phyloP scores from a whole-genome alignment of 768 basidiomycete genomes.

The Russula emetica region DNA sequence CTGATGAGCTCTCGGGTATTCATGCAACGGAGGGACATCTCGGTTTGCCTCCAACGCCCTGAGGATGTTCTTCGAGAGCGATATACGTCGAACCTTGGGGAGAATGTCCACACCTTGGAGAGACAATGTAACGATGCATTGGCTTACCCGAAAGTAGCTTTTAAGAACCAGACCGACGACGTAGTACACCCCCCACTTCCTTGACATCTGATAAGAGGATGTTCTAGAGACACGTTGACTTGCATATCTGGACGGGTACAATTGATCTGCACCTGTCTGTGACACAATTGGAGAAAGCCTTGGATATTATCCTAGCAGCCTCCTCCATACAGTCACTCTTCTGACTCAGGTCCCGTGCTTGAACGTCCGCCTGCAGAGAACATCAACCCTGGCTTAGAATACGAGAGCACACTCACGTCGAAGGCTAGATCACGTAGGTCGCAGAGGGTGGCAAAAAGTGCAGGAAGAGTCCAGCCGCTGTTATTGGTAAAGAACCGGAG shows the following conservation, averaged over 20 bases:
- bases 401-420: slow-evolving; percentile 48
- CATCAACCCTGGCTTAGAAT: background rate
- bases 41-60: slow-evolving; percentile 81
- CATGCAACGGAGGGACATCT: slow-evolving; percentile 72
- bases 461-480: slow-evolving; percentile 82
- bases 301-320: slow-evolving; percentile 79
- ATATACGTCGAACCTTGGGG: slow-evolving; percentile 80
- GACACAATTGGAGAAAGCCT: slow-evolving; percentile 86
- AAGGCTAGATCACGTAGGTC: slow-evolving; percentile 83
- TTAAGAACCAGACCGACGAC: slow-evolving; percentile 89
- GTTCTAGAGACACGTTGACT: slow-evolving; percentile 39
- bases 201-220: slow-evolving; percentile 65
- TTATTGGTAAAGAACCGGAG: slow-evolving; percentile 75
- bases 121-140: background rate
- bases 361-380: slow-evolving; percentile 23
- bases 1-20: slow-evolving; percentile 83
- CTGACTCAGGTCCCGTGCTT: slow-evolving; percentile 43
- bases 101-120: background rate
- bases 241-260: background rate
- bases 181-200: slow-evolving; percentile 92
- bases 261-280: slow-evolving; percentile 61
- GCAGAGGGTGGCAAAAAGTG: slow-evolving; percentile 72
- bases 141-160: slow-evolving; percentile 84
- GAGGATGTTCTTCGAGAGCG: slow-evolving; percentile 86
- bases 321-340: slow-evolving; percentile 76